Evolutionary conservation across 768 basidiomycete genomes (phyloP).

Genomic region (Amanita brunnescens): DNA sequence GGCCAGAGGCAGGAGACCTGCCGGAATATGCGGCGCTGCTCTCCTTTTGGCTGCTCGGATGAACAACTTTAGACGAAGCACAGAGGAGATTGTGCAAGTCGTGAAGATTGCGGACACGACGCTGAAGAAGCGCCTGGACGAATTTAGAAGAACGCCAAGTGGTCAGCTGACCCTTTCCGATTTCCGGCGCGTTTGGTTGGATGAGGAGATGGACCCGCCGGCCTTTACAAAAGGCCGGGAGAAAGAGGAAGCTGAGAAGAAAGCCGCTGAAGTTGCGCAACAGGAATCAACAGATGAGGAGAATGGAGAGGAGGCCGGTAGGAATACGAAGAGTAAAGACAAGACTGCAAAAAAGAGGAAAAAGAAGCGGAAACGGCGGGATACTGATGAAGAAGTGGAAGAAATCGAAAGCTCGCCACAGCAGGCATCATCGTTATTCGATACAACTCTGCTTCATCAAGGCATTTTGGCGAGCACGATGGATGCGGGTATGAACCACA

Average conservation of each 20-base stretch:
- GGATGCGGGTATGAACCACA: constrained; percentile 19
- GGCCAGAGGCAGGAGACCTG: constrained; percentile 88
- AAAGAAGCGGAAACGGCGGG: constrained; percentile 31
- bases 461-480: constrained; percentile 54
- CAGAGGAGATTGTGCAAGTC: constrained; percentile 96
- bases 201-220: constrained; percentile 88
- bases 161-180: constrained; percentile 81
- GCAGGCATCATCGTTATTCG: constrained; percentile 27
- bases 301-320: constrained; percentile 18
- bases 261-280: constrained; percentile 27
- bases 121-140: constrained; percentile 84
- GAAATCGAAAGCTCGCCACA: constrained; percentile 14
- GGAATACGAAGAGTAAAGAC: constrained; percentile 22
- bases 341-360: constrained; percentile 28
- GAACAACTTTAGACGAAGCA: constrained; percentile 92
- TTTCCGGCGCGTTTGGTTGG: constrained; percentile 84
- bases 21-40: constrained; percentile 96
- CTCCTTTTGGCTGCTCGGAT: constrained; percentile 93
- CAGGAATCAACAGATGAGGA: constrained; percentile 16
- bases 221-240: constrained; percentile 76
- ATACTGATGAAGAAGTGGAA: constrained; percentile 27
- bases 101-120: constrained; percentile 99
- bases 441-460: constrained; percentile 51
- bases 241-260: constrained; percentile 50
- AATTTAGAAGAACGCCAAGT: constrained; percentile 88